Evolutionary conservation across 495 filamentous ascomycete genomes (phyloP).

Genomic region (Lophiostoma macrostomum): DNA sequence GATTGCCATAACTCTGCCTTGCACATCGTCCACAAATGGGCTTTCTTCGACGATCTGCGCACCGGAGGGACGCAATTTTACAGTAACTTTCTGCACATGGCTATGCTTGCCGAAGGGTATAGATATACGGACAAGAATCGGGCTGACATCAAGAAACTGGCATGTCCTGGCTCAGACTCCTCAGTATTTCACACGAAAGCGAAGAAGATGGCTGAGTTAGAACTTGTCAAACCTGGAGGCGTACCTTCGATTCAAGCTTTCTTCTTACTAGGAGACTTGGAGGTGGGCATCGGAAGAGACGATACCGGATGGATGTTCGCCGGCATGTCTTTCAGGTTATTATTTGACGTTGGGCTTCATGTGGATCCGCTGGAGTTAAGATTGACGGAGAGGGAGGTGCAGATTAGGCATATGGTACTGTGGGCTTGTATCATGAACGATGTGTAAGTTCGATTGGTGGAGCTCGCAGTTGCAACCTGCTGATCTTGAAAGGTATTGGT

Average conservation of each 20-base stretch:
- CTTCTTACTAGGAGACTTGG: conserved; percentile 17
- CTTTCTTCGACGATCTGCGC: conserved; percentile 16
- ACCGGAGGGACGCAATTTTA: conserved; percentile 13
- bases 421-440: conserved; percentile 26
- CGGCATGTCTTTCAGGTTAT: conserved; percentile 19
- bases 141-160: conserved; percentile 15
- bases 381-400: conserved; percentile 17
- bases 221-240: conserved; percentile 17
- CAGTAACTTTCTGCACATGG: conserved; percentile 16
- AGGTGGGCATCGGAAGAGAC: conserved; percentile 18
- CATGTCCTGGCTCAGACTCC: conserved; percentile 3
- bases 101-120: conserved; percentile 14
- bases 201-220: conserved; percentile 16
- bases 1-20: conserved; percentile 18
- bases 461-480: background rate
- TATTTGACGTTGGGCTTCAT: conserved; percentile 23
- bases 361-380: conserved; percentile 14
- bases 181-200: conserved; percentile 20
- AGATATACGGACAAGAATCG: conserved; percentile 15
- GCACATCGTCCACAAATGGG: conserved; percentile 22
- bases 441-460: conserved; percentile 7
- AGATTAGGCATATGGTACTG: conserved; percentile 22
- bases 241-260: conserved; percentile 18
- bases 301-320: conserved; percentile 25
- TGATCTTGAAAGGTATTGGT: conserved; percentile 10